Evolutionary conservation across 345 rosid species (phyloP).

Genomic region (Boechera stricta): DNA sequence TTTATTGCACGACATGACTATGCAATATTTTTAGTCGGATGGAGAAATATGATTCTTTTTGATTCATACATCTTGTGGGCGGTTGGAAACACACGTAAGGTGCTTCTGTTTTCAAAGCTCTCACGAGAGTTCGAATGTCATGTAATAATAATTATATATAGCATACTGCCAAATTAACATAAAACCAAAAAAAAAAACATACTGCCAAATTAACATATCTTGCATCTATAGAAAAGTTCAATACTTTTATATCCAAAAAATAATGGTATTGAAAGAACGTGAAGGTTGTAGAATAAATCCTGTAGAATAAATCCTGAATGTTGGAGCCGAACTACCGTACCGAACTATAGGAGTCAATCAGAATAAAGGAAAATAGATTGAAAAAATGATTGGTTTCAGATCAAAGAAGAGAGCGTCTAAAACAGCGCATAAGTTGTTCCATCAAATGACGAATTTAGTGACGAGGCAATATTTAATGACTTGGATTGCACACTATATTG

Average conservation of each 20-base stretch:
- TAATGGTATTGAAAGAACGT: not conserved
- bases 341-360: no score
- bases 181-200: not conserved
- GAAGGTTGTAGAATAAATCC: no score
- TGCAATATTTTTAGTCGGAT: conserved; percentile 2
- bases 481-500: no score
- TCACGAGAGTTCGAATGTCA: conserved; percentile 1
- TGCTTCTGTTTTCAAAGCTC: conserved; percentile 3
- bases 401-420: no score
- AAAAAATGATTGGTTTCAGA: no score
- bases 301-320: no score
- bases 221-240: not conserved
- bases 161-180: not conserved
- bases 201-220: not conserved
- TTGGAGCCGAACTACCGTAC: no score
- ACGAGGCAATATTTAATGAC: no score
- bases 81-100: not conserved
- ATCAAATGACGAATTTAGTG: no score
- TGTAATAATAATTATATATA: not conserved
- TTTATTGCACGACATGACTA: conserved; percentile 33
- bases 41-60: not conserved
- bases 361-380: no score
- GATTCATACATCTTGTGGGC: not conserved
- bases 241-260: not conserved
- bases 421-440: no score